Evolutionary conservation across 2,329 filamentous ascomycete genomes (phyloP), one percentile per base, ranked within the genome.

Genomic region (Ophiosphaerella herpotricha): DNA sequence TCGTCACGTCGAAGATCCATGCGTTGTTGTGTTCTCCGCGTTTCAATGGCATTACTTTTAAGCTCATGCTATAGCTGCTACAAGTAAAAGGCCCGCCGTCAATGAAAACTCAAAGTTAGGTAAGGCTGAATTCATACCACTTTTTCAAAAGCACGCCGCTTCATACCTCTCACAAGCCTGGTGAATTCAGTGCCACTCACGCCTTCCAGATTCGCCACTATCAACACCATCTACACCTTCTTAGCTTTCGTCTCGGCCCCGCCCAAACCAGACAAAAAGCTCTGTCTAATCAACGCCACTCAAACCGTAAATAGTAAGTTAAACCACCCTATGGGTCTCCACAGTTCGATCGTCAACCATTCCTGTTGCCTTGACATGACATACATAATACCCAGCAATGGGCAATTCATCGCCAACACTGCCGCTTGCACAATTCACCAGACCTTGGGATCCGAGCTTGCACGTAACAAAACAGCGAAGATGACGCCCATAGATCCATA

Each of bases 381-480:
- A 11, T 35, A 46, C 9, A 54, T 11, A 2, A 39, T 47, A 9
- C 33, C 36, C 4, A 57, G 34, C 9, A 57, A 42, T 4, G 44
- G 29, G 7, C 51, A 5, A 34, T 57, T 50, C 3, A 57, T 50
- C 9, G 43, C 24, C 11, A 57, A 33, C 2, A 43, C 49, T 16
- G 50, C 44, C 3, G 47, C 54, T 18, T 57, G 54, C 5, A 57
- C 50, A 23, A 54, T 42, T 14, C 39, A 44, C 54, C 54, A 57
- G 18, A 57, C 45, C n/a, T 40, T 47, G 9, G 45, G 50, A 8
- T 54, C 54, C 1, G 34, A 21, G 5, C 40, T 46, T 6, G 40
- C 54, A 26, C 54, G 50, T 23, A 54, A 40, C 2, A 54, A 18
- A 13, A 54, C 45, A 21, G 32, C 50, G 12, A 40, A 52, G 1